These are phyloP conservation scores for Daldinia childiae DNA, from an alignment of 495 filamentous ascomycete genomes.

Conservation along the genomic window DNA sequence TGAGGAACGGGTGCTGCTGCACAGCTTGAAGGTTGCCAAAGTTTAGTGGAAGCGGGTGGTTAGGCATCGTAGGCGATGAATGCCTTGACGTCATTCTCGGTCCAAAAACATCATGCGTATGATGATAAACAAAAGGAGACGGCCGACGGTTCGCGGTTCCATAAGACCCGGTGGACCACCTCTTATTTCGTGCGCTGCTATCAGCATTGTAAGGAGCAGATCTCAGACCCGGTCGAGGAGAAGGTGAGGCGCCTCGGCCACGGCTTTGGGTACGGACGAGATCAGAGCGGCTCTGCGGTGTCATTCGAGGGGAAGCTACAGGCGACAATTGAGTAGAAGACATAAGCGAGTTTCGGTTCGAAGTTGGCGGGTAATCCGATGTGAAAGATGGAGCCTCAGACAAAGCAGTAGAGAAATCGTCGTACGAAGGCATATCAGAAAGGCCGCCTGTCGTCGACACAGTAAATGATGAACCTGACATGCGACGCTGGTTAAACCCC, in stretches of 20 bases:
- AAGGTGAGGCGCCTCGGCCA: conserved; percentile 70
- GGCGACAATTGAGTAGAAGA: conserved; percentile 67
- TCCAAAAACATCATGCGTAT: conserved; percentile 60
- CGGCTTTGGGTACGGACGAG: conserved; percentile 67
- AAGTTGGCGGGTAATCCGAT: conserved; percentile 66
- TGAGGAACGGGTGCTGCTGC: conserved; percentile 62
- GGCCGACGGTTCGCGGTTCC: conserved; percentile 61
- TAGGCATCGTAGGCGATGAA: conserved; percentile 65
- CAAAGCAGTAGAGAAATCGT: conserved; percentile 65
- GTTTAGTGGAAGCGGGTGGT: conserved; percentile 62
- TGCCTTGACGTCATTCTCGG: conserved; percentile 59
- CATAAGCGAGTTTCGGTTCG: conserved; percentile 66
- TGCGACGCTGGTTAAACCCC: conserved; percentile 57
- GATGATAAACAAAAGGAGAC: conserved; percentile 64
- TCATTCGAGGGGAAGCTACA: conserved; percentile 68
- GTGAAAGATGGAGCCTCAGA: conserved; percentile 65
- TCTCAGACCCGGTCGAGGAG: conserved; percentile 69
- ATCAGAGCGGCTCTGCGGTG: conserved; percentile 63
- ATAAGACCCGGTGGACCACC: conserved; percentile 77
- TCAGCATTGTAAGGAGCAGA: conserved; percentile 71
- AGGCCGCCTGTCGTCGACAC: conserved; percentile 66
- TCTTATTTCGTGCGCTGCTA: conserved; percentile 65
- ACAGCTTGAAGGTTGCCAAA: conserved; percentile 62
- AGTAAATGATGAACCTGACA: conserved; percentile 68
- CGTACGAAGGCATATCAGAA: conserved; percentile 67